phyloP scores from a whole-genome alignment of 2,329 filamentous ascomycete genomes.

The Keithomyces neogunnii region DNA sequence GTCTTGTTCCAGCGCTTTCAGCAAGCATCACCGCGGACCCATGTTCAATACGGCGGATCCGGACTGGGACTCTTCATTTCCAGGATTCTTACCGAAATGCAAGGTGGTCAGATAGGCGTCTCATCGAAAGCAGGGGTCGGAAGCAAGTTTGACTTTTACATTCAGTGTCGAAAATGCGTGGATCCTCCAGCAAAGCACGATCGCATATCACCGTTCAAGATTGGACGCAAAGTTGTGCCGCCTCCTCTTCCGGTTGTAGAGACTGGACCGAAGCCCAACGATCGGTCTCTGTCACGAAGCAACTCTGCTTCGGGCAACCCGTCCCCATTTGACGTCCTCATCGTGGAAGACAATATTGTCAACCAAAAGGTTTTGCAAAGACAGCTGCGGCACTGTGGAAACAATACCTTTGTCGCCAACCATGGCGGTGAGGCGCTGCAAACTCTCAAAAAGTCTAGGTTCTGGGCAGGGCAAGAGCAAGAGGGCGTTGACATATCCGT shows the following conservation, averaged over 20 bases:
- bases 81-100: conserved; percentile 64
- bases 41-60: conserved; percentile 64
- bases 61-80: conserved; percentile 70
- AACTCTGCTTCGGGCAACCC: conserved; percentile 11
- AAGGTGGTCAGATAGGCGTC: conserved; percentile 71
- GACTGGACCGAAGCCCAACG: conserved; percentile 11
- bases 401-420: conserved; percentile 54
- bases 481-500: conserved; percentile 50
- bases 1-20: conserved; percentile 61
- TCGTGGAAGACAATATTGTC: conserved; percentile 61
- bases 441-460: conserved; percentile 44
- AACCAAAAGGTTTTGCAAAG: conserved; percentile 57
- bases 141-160: conserved; percentile 70
- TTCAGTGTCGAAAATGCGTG: conserved; percentile 54
- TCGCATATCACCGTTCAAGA: conserved; percentile 25
- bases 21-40: conserved; percentile 59
- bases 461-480: conserved; percentile 41
- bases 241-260: neutral
- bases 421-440: conserved; percentile 56
- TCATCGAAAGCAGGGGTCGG: conserved; percentile 57
- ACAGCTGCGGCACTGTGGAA: conserved; percentile 52
- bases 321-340: conserved; percentile 45
- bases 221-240: conserved; percentile 18
- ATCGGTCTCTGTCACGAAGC: neutral
- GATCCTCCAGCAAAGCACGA: conserved; percentile 29